Base-by-base conservation (phyloP, 176 grass and related monocot genomes). In the barley (Hordeum vulgare) region DNA sequence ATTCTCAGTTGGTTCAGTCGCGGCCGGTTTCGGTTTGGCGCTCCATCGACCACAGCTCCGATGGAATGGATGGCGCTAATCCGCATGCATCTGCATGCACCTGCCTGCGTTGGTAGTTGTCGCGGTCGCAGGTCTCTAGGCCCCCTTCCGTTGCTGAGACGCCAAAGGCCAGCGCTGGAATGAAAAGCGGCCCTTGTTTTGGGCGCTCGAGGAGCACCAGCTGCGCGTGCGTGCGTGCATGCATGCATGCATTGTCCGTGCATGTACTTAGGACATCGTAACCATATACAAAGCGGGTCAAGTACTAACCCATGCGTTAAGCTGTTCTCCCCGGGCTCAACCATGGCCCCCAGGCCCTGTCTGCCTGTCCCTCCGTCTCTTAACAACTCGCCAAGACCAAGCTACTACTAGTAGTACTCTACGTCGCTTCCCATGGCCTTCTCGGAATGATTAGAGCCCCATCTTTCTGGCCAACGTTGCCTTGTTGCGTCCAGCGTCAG, bases 191-290 rank as follows among this genome's bases (percentile, higher is more conserved):
- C 56, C 75, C 56, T 79, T 73, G 60, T 67, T 79, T 79, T 79
- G 64, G 80, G 83, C 79, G 79, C 88, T 82, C 83, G 74, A 86
- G 78, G 83, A 37, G 31, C 83, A 78, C 64, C 56, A 76, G 61
- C 83, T 27, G 61, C 81, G 6, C 6, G 68, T 27, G 63, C 76
- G 68, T 27, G 63, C 77, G 25, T 65, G 34, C 40, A 73, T 64
- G 66, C 67, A 14, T 49, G 64, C 76, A 24, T 71, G 39, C 39
- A 40, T 8, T 40, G 78, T 64, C 78, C 11, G 41, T 56, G 88
- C 74, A 90, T 83, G 80, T 37, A 86, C 88, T 15, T 71, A 5
- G 5, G 75, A 61, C 82, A 80, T 31, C 71, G 80, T 75, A 20
- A 29, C 71, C 82, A 86, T 90, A 86, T 86, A 85, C 72, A 71